Percentiles rank a stretch among this genome's conserved stretches.
These are phyloP conservation scores for Mayamaea pseudoterrestris DNA, from an alignment of 108 stramenopile species.

Conservation along the genomic window DNA sequence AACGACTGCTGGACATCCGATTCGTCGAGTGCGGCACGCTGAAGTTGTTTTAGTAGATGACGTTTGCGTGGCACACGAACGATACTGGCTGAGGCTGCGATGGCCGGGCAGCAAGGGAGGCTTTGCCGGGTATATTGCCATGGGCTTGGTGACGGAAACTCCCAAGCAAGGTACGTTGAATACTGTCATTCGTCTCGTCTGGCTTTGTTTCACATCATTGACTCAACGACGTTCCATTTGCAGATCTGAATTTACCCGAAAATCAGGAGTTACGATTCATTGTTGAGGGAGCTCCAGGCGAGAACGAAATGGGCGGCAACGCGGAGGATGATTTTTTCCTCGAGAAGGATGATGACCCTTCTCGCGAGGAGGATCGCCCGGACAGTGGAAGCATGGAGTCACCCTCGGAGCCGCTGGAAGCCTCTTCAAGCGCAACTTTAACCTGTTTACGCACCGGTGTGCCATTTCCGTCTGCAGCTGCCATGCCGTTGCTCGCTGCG, in stretches of 20 bases:
- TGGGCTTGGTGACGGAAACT: conserved; percentile 19
- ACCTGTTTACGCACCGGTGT: conserved; percentile 37
- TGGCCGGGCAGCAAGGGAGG: conserved; percentile 74
- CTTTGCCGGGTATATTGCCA: conserved; percentile 72
- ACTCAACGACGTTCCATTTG: too few species aligned
- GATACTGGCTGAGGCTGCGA: conserved; percentile 68
- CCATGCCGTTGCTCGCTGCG: conserved; percentile 50
- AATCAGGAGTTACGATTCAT: too few species aligned
- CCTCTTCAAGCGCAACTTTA: conserved; percentile 11
- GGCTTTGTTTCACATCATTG: too few species aligned
- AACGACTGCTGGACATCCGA: conserved; percentile 13
- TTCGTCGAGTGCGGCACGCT: conserved; percentile 70
- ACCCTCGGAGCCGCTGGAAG: conserved; percentile 16
- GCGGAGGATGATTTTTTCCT: too few species aligned
- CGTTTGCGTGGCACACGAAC: conserved; percentile 34
- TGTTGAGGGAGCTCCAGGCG: too few species aligned
- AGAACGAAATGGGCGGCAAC: too few species aligned
- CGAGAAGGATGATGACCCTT: conserved; percentile 9
- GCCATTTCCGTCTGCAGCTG: conserved; percentile 44
- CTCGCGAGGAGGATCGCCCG: conserved; percentile 20
- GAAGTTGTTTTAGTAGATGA: conserved; percentile 78
- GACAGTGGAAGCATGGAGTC: conserved; percentile 18
- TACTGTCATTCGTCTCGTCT: too few species aligned
- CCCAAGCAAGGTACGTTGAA: conserved; percentile 2
- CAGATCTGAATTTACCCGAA: too few species aligned